Conservation (phyloP, 176 grass and related monocot species). For the Pontederia paniculata region DNA sequence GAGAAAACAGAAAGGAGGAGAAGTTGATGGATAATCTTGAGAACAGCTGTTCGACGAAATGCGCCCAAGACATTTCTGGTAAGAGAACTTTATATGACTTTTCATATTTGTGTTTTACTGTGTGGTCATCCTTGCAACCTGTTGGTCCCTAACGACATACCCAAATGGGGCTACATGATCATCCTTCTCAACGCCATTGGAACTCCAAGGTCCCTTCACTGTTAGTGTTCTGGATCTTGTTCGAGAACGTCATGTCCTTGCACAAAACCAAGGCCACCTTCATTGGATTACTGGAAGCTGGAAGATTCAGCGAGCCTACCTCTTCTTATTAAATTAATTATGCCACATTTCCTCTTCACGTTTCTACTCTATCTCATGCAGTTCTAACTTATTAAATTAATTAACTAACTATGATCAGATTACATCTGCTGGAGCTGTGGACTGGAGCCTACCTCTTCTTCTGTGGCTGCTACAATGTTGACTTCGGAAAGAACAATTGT, state of each 20-base stretch:
- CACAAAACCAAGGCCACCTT: slow-evolving; percentile 7
- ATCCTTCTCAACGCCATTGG: slow-evolving; percentile 3
- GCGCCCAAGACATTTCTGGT: too few species aligned
- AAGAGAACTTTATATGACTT: too few species aligned
- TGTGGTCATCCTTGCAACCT: slow-evolving; percentile 4
- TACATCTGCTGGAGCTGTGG: slow-evolving; percentile 7
- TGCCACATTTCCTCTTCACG: too few species aligned
- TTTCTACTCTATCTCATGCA: too few species aligned
- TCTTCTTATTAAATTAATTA: too few species aligned
- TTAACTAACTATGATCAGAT: neutral
- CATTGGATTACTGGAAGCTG: neutral
- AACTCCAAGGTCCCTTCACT: slow-evolving; percentile 13
- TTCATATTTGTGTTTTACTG: slow-evolving; percentile 8
- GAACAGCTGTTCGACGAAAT: too few species aligned
- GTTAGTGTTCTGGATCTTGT: slow-evolving; percentile 11
- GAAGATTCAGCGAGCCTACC: neutral
- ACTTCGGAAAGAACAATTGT: slow-evolving; percentile 9
- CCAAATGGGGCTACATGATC: slow-evolving; percentile 4
- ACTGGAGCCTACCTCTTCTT: slow-evolving; percentile 8
- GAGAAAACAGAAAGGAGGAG: too few species aligned
- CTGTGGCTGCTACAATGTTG: slow-evolving; percentile 7
- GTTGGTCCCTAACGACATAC: neutral
- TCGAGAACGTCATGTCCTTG: slow-evolving; percentile 11
- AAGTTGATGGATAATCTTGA: slow-evolving; percentile 30
- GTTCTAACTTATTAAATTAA: too few species aligned